Evolutionary conservation across 2,329 filamentous ascomycete species (phyloP).

Genomic region (Teratosphaeria pseudoeucalypti): DNA sequence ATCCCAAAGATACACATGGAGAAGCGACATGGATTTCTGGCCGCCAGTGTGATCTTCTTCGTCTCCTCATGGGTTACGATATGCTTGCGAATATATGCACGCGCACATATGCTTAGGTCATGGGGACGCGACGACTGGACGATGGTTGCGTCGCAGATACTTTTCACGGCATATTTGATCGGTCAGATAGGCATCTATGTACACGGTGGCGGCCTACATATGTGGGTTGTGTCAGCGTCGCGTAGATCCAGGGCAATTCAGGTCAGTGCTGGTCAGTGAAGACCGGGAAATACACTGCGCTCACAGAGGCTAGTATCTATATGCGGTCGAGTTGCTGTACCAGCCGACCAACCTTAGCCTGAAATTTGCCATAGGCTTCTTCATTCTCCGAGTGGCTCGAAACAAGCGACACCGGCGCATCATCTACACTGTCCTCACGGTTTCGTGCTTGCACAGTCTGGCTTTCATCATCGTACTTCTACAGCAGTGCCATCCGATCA

Average conservation of each 20-base stretch:
- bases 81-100: slow-evolving; percentile 12
- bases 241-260: slow-evolving; percentile 13
- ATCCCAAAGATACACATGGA: background rate
- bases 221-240: slow-evolving; percentile 20
- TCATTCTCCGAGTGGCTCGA: slow-evolving; percentile 43
- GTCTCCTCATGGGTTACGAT: background rate
- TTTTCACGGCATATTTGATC: slow-evolving; percentile 31
- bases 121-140: slow-evolving; percentile 33
- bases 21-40: background rate
- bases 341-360: slow-evolving; percentile 29
- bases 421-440: slow-evolving; percentile 36
- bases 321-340: slow-evolving; percentile 30
- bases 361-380: slow-evolving; percentile 44
- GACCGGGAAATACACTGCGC: background rate
- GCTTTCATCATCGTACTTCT: slow-evolving; percentile 42
- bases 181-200: slow-evolving; percentile 30
- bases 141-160: slow-evolving; percentile 28
- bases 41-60: background rate
- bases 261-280: slow-evolving; percentile 3
- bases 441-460: slow-evolving; percentile 35
- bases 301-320: slow-evolving; percentile 30
- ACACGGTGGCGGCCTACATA: slow-evolving; percentile 31
- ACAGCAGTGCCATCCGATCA: slow-evolving; percentile 44
- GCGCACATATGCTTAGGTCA: slow-evolving; percentile 26
- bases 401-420: slow-evolving; percentile 34